phyloP scores from a whole-genome alignment of 352 stramenopile species.

The Peronospora tabacina region DNA sequence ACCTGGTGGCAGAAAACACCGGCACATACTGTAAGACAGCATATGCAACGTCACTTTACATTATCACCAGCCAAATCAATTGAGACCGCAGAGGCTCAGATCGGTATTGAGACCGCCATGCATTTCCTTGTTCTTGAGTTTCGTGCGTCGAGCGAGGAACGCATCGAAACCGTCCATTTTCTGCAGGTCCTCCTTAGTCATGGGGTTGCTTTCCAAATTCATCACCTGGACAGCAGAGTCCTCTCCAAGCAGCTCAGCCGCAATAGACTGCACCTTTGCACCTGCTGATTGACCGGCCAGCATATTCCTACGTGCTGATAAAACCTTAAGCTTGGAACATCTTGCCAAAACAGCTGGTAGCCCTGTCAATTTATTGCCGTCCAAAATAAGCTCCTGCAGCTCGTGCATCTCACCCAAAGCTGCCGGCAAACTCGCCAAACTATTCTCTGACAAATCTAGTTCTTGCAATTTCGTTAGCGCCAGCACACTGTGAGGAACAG shows the following conservation, averaged over 20 bases:
- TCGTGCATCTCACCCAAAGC: conserved; percentile 39
- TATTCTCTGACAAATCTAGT: conserved; percentile 64
- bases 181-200: conserved; percentile 74
- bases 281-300: conserved; percentile 24
- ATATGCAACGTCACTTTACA: conserved; percentile 11
- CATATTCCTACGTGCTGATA: conserved; percentile 55
- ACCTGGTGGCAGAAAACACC: conserved; percentile 5
- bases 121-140: conserved; percentile 85
- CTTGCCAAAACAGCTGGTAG: conserved; percentile 41
- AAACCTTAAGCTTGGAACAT: conserved; percentile 65
- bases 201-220: conserved; percentile 73
- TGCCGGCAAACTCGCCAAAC: conserved; percentile 34
- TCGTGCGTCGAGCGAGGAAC: conserved; percentile 67
- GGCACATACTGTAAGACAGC: conserved; percentile 8
- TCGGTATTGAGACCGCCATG: conserved; percentile 69
- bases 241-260: conserved; percentile 41
- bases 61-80: conserved; percentile 25
- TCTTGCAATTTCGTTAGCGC: conserved; percentile 50
- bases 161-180: conserved; percentile 67
- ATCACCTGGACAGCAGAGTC: conserved; percentile 66
- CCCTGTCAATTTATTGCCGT: conserved; percentile 44
- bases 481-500: conserved; percentile 41
- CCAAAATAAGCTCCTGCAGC: conserved; percentile 60
- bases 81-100: conserved; percentile 73
- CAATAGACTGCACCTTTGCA: conserved; percentile 37